Evolutionary conservation across 495 filamentous ascomycete species (phyloP).

Genomic region (Peziza echinospora): DNA sequence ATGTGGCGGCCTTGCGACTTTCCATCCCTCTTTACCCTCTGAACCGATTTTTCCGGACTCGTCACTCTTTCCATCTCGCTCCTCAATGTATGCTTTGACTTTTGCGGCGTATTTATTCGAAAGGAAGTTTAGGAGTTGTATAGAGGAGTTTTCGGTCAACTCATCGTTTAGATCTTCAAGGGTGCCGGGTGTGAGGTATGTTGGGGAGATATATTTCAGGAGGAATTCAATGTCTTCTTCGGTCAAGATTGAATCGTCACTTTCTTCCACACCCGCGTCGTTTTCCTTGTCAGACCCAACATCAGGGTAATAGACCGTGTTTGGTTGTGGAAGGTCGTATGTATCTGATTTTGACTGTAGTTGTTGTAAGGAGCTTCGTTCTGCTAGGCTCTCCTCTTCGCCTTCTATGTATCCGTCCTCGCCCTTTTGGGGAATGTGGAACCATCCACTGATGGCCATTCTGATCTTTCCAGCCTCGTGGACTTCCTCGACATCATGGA

Average conservation of each 20-base stretch:
- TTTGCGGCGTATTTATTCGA: constrained; percentile 48
- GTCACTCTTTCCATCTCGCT: constrained; percentile 31
- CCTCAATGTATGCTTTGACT: constrained; percentile 45
- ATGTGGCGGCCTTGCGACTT: constrained; percentile 68
- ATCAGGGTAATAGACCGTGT: constrained; percentile 26
- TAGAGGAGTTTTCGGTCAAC: constrained; percentile 62
- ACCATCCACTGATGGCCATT: constrained; percentile 99
- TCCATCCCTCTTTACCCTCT: constrained; percentile 44
- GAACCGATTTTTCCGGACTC: constrained; percentile 25
- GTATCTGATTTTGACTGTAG: constrained; percentile 74
- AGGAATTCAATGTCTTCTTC: constrained; percentile 67
- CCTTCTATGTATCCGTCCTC: constrained; percentile 85
- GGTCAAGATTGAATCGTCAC: constrained; percentile 34
- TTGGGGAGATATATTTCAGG: constrained; percentile 67
- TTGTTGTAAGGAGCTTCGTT: constrained; percentile 74
- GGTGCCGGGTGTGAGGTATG: constrained; percentile 85
- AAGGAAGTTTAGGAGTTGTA: constrained; percentile 57
- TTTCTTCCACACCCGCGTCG: constrained; percentile 20
- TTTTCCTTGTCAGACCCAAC: constrained; percentile 22
- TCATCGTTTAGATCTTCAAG: constrained; percentile 56
- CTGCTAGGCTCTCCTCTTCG: constrained; percentile 66
- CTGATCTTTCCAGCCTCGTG: constrained; percentile 61
- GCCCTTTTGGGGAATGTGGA: constrained; percentile 87
- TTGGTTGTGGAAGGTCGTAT: constrained; percentile 56
- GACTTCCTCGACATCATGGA: constrained; percentile 97